phyloP scores from a whole-genome alignment of 768 basidiomycete genomes.

The Dioszegia crocea region DNA sequence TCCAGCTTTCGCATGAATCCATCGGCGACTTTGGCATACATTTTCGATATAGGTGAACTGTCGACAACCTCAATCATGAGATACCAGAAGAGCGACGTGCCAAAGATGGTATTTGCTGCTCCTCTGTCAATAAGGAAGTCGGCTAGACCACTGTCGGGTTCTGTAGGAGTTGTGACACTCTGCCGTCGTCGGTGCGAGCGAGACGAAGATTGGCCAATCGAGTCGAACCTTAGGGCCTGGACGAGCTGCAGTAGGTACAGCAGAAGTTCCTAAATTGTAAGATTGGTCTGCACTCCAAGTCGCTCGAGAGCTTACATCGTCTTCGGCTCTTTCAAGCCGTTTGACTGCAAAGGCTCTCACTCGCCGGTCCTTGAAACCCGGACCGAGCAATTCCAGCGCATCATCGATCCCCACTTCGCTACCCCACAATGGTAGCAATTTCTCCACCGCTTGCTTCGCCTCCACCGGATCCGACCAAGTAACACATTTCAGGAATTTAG shows the following conservation, averaged over 20 bases:
- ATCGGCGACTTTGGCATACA: slow-evolving; percentile 87
- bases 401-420: slow-evolving; percentile 96
- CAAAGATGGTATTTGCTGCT: slow-evolving; percentile 74
- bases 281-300: slow-evolving; percentile 3
- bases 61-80: slow-evolving; percentile 90
- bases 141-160: slow-evolving; percentile 86
- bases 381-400: slow-evolving; percentile 88
- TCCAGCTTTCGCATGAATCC: slow-evolving; percentile 83
- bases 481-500: slow-evolving; percentile 96
- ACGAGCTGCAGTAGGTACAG: slow-evolving; percentile 92
- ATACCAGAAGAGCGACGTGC: slow-evolving; percentile 94
- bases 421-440: slow-evolving; percentile 83
- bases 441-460: slow-evolving; percentile 96
- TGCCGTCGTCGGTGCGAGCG: slow-evolving; percentile 17
- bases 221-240: slow-evolving; percentile 93
- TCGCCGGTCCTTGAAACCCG: slow-evolving; percentile 63
- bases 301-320: slow-evolving; percentile 62
- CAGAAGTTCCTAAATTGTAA: slow-evolving; percentile 67
- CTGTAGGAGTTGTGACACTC: slow-evolving; percentile 55
- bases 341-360: slow-evolving; percentile 91
- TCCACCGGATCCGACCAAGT: slow-evolving; percentile 95
- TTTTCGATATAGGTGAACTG: slow-evolving; percentile 70
- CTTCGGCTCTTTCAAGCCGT: slow-evolving; percentile 84
- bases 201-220: not conserved
- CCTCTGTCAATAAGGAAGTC: slow-evolving; percentile 86